phyloP scores from a whole-genome alignment of 2,329 filamentous ascomycete genomes.

The Claviceps spartinae region DNA sequence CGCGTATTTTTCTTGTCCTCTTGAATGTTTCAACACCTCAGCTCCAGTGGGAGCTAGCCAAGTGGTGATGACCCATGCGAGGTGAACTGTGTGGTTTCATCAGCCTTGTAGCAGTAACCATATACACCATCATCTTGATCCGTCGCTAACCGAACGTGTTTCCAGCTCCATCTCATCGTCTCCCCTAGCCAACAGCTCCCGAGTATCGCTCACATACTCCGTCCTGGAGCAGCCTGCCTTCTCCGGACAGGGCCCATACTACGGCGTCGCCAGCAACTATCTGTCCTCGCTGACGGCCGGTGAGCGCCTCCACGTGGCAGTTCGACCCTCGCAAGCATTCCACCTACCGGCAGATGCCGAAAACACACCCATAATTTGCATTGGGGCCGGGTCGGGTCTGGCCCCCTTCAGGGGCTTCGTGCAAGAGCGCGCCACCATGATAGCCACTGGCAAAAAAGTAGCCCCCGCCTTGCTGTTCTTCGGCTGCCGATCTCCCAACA shows the following conservation, averaged over 20 bases:
- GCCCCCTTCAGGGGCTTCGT: slow-evolving; percentile 51
- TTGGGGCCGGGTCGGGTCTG: slow-evolving; percentile 41
- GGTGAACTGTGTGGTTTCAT: no score
- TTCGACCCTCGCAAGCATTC: slow-evolving; percentile 31
- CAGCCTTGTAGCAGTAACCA: no score
- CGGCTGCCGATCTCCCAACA: slow-evolving; percentile 42
- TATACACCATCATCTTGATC: neutral
- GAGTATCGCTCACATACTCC: slow-evolving; percentile 53
- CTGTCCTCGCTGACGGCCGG: slow-evolving; percentile 33
- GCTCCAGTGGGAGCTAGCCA: no score
- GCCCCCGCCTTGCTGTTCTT: slow-evolving; percentile 52
- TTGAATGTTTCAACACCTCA: neutral
- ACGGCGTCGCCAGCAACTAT: slow-evolving; percentile 50
- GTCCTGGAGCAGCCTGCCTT: slow-evolving; percentile 45
- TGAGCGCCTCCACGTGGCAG: slow-evolving; percentile 36
- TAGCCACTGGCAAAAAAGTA: slow-evolving; percentile 35
- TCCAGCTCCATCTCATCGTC: slow-evolving; percentile 58
- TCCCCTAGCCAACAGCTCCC: slow-evolving; percentile 42
- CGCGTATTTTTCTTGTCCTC: neutral
- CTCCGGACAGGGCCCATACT: slow-evolving; percentile 33
- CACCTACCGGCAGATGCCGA: slow-evolving; percentile 32
- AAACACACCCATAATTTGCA: slow-evolving; percentile 35
- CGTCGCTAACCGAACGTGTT: neutral
- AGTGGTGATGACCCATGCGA: no score
- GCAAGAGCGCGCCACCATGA: slow-evolving; percentile 43